Conservation (phyloP, 306 rosid species). For the Trifolium fragiferum region DNA sequence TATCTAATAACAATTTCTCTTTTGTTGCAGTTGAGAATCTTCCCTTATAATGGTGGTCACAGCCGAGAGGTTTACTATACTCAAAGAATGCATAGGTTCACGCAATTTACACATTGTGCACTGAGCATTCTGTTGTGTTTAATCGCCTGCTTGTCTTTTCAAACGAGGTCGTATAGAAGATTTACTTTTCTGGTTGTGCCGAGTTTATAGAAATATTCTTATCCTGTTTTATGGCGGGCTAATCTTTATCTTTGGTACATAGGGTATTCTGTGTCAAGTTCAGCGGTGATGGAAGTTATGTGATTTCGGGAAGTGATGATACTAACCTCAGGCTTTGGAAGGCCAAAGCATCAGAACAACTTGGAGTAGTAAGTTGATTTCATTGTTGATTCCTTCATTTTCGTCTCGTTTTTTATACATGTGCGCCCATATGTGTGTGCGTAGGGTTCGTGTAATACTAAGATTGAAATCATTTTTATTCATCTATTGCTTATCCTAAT, state of each 20-base stretch:
- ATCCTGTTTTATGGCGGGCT: not conserved
- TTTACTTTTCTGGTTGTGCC: not conserved
- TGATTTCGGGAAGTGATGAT: slow-evolving; percentile 96
- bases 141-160: not conserved
- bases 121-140: slow-evolving; percentile 29
- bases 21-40: slow-evolving; percentile 71
- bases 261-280: slow-evolving; percentile 96
- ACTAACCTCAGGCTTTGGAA: slow-evolving; percentile 97
- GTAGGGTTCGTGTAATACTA: not conserved
- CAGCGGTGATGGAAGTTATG: slow-evolving; percentile 91
- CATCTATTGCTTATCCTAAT: not conserved
- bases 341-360: slow-evolving; percentile 93
- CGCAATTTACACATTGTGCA: slow-evolving; percentile 16
- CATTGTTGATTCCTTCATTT: not conserved
- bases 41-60: slow-evolving; percentile 90
- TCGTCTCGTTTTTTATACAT: not conserved
- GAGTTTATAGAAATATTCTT: slow-evolving; percentile 7
- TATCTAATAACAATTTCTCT: not conserved
- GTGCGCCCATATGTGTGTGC: not conserved
- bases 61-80: slow-evolving; percentile 93
- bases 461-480: not conserved
- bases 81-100: slow-evolving; percentile 94
- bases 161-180: not conserved
- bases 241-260: slow-evolving; percentile 30
- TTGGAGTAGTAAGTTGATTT: slow-evolving; percentile 84